Evolutionary conservation across 1,284 basidiomycete species (phyloP), one percentile per base, ranked within the genome.

Genomic region (Leccinum griseonigrum): DNA sequence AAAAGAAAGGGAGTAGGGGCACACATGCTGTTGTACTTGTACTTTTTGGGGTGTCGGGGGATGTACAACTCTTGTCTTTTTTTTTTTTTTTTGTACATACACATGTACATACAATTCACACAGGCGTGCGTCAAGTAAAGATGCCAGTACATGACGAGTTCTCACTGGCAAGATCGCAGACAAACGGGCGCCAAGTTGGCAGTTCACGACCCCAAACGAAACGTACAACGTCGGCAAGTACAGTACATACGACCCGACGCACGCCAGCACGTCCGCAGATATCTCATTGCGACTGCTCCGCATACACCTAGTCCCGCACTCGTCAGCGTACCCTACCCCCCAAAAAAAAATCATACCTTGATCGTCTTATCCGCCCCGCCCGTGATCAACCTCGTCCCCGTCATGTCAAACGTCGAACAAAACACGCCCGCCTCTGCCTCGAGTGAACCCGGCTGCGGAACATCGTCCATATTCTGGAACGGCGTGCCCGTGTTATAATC

Each of bases 321-420:
- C 4, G 4, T 52, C 28, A 52, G 16, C 50, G 4, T 14, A 52
- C 28, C 22, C 22, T 2, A 22, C 22, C 22, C 22, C 22, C 22
- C 2, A 10, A 51, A 26, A 52, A 51, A 13, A 51, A 53, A 3
- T 56, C 77, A 14, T 34, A 91, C 92, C 84, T 97, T 97, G 81
- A 97, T 96, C 9, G 95, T 98, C 84, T 99, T 99, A 80, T 99
- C 97, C 8, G 97, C 97, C 26, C 96, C 92, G 55, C 97, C 97
- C 1, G 95, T 98, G 67, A 98, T 97, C 63, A 99, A 77, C 54
- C 97, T 82, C 36, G 95, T 97, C 3, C 97, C 97, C 1, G 97
- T 98, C 74, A 89, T 83, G 76, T 98, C 97, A 77, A 98, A 99
- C 4, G 95, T 93, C 16, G 95, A 98, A 74, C 94, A 97, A 81